phyloP scores from a whole-genome alignment of 2,329 filamentous ascomycete genomes.

The Colletotrichum limetticola region DNA sequence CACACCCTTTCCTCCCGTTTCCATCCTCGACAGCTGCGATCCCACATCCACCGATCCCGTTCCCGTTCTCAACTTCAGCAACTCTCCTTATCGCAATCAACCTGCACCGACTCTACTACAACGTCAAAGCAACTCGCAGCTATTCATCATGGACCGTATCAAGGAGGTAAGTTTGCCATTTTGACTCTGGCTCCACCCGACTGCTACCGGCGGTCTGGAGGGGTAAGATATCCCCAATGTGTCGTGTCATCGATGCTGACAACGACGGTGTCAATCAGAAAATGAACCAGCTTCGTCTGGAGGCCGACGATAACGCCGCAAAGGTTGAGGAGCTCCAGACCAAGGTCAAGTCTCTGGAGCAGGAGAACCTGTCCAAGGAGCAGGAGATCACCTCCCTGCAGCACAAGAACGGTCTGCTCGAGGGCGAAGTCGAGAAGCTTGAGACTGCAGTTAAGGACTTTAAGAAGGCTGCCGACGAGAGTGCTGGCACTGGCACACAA shows the following conservation, averaged over 20 bases:
- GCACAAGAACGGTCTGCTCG: conserved; percentile 94
- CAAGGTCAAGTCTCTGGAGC: conserved; percentile 90
- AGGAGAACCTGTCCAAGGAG: conserved; percentile 96
- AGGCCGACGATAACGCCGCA: conserved; percentile 85
- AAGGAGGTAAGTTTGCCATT: conserved; percentile 78
- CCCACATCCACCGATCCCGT: conserved; percentile 35
- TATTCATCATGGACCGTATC: conserved; percentile 79
- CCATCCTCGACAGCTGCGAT: conserved; percentile 41
- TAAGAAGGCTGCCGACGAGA: conserved; percentile 88
- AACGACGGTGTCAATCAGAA: conserved; percentile 66
- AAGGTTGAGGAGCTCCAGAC: conserved; percentile 88
- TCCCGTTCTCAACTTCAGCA: conserved; percentile 46
- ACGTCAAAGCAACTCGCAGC: conserved; percentile 36
- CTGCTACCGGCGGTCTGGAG: conserved; percentile 35
- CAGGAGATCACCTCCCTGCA: conserved; percentile 96
- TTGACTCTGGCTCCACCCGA: conserved; percentile 41
- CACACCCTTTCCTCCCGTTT: conserved; percentile 42
- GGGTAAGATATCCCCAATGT: conserved; percentile 34
- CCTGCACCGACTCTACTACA: conserved; percentile 42
- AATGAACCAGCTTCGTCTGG: conserved; percentile 93
- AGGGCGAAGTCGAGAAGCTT: conserved; percentile 91
- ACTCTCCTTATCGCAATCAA: conserved; percentile 35
- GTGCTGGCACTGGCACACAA: conserved; percentile 84
- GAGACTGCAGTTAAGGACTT: conserved; percentile 85
- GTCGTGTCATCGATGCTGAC: conserved; percentile 34